phyloP scores from a whole-genome alignment of 805 yeast genomes.

The Candida maris region DNA sequence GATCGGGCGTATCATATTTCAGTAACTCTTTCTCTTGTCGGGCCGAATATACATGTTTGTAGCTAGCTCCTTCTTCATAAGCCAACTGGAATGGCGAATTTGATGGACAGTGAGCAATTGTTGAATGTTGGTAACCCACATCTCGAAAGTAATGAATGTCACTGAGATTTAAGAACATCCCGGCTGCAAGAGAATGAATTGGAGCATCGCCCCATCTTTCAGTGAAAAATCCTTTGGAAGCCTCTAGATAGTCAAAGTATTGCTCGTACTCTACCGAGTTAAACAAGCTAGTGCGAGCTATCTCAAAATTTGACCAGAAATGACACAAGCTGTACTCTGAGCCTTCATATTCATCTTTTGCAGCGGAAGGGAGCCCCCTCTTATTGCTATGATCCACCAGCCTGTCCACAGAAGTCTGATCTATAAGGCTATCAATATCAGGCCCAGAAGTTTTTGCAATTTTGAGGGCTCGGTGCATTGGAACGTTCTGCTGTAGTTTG shows the following conservation, averaged over 20 bases:
- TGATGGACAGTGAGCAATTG: slow-evolving; percentile 78
- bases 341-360: slow-evolving; percentile 58
- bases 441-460: slow-evolving; percentile 4
- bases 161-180: slow-evolving; percentile 61
- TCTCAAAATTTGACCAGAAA: slow-evolving; percentile 93
- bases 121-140: slow-evolving; percentile 83
- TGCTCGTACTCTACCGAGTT: slow-evolving; percentile 57
- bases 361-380: slow-evolving; percentile 28
- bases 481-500: slow-evolving; percentile 23
- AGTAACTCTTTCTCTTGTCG: slow-evolving; percentile 38
- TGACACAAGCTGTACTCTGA: slow-evolving; percentile 78
- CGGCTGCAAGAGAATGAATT: slow-evolving; percentile 82
- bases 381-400: slow-evolving; percentile 38
- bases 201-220: slow-evolving; percentile 99
- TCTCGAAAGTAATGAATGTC: slow-evolving; percentile 90
- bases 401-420: slow-evolving; percentile 32
- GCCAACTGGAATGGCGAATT: slow-evolving; percentile 55
- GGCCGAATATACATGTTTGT: slow-evolving; percentile 31
- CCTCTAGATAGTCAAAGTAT: slow-evolving; percentile 67
- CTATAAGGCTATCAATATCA: slow-evolving; percentile 20
- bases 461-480: slow-evolving; percentile 23
- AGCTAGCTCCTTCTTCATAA: slow-evolving; percentile 34
- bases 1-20: slow-evolving; percentile 22
- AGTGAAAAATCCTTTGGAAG: slow-evolving; percentile 75
- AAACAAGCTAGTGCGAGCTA: slow-evolving; percentile 78